Conservation (phyloP, 257 asterid genomes). For the Primulina eburnea region DNA sequence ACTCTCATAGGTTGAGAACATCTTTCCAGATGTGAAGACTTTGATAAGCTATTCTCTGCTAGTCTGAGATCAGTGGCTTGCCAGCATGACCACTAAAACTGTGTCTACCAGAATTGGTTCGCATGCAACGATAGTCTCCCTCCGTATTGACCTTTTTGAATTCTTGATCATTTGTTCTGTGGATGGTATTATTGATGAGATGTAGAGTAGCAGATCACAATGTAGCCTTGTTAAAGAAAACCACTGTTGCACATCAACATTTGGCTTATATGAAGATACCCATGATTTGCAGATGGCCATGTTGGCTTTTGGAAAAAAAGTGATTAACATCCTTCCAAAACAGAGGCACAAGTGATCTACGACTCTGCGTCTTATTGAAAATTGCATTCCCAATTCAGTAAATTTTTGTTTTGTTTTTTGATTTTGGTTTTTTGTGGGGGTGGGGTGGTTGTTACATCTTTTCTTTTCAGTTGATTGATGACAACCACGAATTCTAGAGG, state of each 20-base stretch:
- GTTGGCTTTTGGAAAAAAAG: neutral
- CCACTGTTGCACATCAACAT: constrained; percentile 1
- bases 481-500: neutral
- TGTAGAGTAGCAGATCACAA: constrained; percentile 6
- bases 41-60: constrained; percentile 4
- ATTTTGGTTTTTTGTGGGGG: too few species aligned
- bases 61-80: neutral
- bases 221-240: neutral
- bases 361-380: constrained; percentile 7
- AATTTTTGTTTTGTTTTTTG: too few species aligned
- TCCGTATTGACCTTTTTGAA: constrained; percentile 3
- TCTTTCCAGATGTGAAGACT: constrained; percentile 5
- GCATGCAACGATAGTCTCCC: neutral
- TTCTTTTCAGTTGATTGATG: neutral
- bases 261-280: constrained; percentile 7
- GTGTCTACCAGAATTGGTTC: constrained; percentile 15
- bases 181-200: constrained; percentile 4
- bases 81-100: constrained; percentile 8
- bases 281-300: neutral
- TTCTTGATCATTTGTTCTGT: neutral
- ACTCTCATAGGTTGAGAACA: constrained; percentile 3
- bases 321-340: constrained; percentile 12
- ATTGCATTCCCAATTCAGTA: neutral
- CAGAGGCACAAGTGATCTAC: constrained; percentile 3
- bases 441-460: neutral